Evolutionary conservation across 371 early-diverging fungal species (phyloP).

Genomic region (Mucor irregularis): DNA sequence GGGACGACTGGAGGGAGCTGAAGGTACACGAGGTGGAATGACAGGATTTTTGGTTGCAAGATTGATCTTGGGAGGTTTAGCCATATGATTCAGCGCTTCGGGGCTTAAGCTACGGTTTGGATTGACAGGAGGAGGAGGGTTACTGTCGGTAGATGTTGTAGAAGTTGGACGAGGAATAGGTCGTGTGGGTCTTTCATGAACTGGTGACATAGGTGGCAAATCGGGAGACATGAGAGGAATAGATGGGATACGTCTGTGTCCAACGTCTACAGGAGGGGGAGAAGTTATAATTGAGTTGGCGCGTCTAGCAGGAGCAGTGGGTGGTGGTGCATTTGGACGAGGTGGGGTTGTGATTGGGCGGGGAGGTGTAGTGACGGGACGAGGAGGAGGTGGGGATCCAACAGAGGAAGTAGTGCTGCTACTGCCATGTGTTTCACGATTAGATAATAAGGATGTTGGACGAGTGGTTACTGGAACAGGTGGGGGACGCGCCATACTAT

Average conservation of each 20-base stretch:
- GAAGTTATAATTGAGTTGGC: constrained; percentile 20
- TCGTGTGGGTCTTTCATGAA: constrained; percentile 31
- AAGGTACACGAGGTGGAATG: background rate
- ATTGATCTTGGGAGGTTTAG: constrained; percentile 39
- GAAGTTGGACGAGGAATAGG: constrained; percentile 34
- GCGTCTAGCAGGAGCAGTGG: constrained; percentile 29
- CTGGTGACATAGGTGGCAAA: constrained; percentile 39
- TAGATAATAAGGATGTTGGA: constrained; percentile 37
- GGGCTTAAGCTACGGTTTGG: constrained; percentile 1
- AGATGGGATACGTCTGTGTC: constrained; percentile 30
- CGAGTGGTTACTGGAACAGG: constrained; percentile 51
- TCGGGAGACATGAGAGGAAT: constrained; percentile 45
- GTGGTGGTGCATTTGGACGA: constrained; percentile 26
- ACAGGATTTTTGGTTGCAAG: background rate
- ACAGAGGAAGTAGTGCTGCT: background rate
- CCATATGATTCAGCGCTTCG: constrained; percentile 16
- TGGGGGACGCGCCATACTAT: constrained; percentile 29
- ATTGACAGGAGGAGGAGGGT: background rate
- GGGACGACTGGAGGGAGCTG: constrained; percentile 1
- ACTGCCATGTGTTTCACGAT: constrained; percentile 6
- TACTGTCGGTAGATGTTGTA: constrained; percentile 8
- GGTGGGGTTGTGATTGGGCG: constrained; percentile 37
- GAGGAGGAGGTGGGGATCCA: constrained; percentile 13
- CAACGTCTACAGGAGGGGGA: background rate
- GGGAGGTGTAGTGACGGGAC: constrained; percentile 25